phyloP scores from a whole-genome alignment of 2,329 filamentous ascomycete genomes.

The Xylaria sp. region DNA sequence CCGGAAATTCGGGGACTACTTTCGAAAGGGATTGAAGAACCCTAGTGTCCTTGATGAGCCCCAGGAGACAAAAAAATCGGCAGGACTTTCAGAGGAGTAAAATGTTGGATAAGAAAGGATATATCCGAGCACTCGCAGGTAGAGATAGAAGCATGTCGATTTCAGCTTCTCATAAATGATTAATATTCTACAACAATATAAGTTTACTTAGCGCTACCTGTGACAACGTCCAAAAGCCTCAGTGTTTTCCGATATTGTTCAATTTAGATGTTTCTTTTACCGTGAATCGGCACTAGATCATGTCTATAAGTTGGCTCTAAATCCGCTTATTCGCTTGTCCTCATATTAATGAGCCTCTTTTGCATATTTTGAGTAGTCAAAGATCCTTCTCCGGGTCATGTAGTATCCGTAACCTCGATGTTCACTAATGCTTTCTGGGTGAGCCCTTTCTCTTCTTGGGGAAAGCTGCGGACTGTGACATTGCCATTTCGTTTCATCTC shows the following conservation, averaged over 20 bases:
- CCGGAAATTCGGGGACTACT: slow-evolving; percentile 2
- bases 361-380: neutral
- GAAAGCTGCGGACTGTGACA: neutral
- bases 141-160: neutral
- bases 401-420: neutral
- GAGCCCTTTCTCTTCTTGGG: slow-evolving; percentile 16
- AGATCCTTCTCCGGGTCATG: neutral
- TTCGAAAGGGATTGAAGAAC: slow-evolving; percentile 3
- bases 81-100: neutral
- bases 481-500: slow-evolving; percentile 37
- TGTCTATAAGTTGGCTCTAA: neutral
- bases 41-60: slow-evolving; percentile 5
- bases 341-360: neutral
- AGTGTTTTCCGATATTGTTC: too few relatives aligned
- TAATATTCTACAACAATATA: neutral
- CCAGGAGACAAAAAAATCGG: neutral
- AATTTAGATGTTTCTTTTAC: neutral
- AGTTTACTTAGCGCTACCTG: neutral
- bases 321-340: neutral
- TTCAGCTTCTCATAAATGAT: neutral
- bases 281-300: too few relatives aligned
- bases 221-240: neutral
- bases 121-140: neutral
- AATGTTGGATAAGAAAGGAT: neutral
- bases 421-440: neutral